A percentile compares a stretch with the other conserved stretches of the same genome.
phyloP scores from a whole-genome alignment of 2,329 filamentous ascomycete species.

The Colletotrichum sp. region DNA sequence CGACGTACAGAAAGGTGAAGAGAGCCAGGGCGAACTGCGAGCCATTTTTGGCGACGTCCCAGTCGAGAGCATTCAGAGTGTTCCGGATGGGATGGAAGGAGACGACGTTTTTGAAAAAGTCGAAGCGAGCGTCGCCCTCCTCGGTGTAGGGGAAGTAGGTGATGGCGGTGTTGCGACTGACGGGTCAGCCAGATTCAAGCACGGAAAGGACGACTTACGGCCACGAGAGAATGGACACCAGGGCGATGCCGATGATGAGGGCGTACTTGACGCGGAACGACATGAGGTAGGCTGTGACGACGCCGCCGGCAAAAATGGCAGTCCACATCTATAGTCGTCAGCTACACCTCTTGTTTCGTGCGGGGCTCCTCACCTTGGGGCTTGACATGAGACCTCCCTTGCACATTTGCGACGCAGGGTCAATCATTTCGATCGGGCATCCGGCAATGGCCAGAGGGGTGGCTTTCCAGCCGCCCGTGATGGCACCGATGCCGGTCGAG shows the following conservation, averaged over 20 bases:
- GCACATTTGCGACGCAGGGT: conserved; percentile 54
- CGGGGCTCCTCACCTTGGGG: conserved; percentile 61
- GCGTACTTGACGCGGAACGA: conserved; percentile 77
- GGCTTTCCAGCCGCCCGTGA: conserved; percentile 68
- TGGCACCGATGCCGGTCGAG: conserved; percentile 80
- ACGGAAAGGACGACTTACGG: conserved; percentile 53
- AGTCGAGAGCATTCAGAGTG: conserved; percentile 69
- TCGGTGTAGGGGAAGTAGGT: conserved; percentile 74
- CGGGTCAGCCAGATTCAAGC: conserved; percentile 10
- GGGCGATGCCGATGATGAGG: conserved; percentile 74
- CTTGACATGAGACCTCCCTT: conserved; percentile 73
- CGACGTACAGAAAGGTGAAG: conserved; percentile 81
- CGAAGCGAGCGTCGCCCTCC: conserved; percentile 68
- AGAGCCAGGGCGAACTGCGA: conserved; percentile 73
- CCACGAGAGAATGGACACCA: conserved; percentile 79
- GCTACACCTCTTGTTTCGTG: background rate
- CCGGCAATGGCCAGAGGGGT: conserved; percentile 82
- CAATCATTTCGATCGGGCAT: conserved; percentile 64
- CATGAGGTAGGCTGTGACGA: conserved; percentile 83
- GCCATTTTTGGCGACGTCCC: conserved; percentile 61
- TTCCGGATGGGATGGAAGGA: conserved; percentile 73
- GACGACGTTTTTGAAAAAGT: conserved; percentile 77
- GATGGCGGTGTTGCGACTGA: conserved; percentile 67
- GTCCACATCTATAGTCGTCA: conserved; percentile 73
- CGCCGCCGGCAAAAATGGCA: conserved; percentile 79